phyloP scores from a whole-genome alignment of 2,329 filamentous ascomycete species.

The Nothopassalora personata region DNA sequence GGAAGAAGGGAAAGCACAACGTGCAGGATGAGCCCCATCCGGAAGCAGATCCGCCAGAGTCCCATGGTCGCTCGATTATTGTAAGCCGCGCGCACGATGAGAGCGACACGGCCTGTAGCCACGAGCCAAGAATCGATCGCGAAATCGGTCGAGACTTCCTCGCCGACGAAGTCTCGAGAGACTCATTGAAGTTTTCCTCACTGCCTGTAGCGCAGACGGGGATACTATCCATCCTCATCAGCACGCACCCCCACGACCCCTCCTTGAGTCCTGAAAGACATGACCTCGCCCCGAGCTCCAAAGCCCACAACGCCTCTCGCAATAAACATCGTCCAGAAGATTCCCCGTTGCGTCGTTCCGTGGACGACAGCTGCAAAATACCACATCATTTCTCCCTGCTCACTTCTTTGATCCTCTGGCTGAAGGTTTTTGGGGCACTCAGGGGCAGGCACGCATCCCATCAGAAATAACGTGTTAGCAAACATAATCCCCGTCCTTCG shows the following conservation, averaged over 20 bases:
- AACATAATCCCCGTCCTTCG: no score
- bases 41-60: conserved; percentile 77
- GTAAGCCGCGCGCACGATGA: conserved; percentile 43
- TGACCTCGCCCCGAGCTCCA: conserved; percentile 35
- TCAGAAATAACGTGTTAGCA: no score
- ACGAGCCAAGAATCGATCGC: conserved; percentile 75
- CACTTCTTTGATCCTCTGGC: no score
- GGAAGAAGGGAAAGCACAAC: conserved; percentile 59
- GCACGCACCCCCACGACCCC: no score
- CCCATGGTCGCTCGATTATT: conserved; percentile 55
- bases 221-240: no score
- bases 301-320: conserved; percentile 41
- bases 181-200: conserved; percentile 16
- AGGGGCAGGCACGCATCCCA: no score
- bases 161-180: conserved; percentile 15
- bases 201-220: conserved; percentile 14
- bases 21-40: conserved; percentile 69
- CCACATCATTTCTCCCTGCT: no score
- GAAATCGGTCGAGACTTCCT: conserved; percentile 22
- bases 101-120: conserved; percentile 69
- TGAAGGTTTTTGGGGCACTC: no score
- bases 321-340: conserved; percentile 52
- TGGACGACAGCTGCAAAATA: conserved; percentile 36
- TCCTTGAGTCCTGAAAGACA: no score
- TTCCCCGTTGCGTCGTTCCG: conserved; percentile 36